Evolutionary conservation across 345 rosid species (phyloP).

Genomic region (Lepidium africanum): DNA sequence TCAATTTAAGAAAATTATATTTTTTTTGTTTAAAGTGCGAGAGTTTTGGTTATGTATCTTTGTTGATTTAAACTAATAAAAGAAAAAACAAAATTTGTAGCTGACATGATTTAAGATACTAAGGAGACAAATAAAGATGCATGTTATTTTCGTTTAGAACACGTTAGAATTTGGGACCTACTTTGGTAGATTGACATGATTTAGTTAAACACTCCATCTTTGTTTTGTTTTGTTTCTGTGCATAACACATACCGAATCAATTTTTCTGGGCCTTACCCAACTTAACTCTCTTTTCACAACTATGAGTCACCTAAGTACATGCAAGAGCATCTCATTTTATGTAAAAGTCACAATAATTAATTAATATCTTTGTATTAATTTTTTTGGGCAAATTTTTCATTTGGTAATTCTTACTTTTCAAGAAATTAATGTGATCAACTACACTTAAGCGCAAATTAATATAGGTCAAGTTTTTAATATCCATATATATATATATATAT

Average conservation of each 20-base stretch:
- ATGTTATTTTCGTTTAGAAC: background rate
- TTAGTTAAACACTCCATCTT: constrained; percentile 26
- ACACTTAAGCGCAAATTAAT: no score
- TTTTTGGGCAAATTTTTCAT: background rate
- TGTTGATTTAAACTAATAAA: no score
- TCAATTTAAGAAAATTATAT: no score
- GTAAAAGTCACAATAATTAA: background rate
- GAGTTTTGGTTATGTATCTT: no score
- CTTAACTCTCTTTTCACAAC: background rate
- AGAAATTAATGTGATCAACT: background rate
- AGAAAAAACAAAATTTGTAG: no score
- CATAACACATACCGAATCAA: constrained; percentile 5
- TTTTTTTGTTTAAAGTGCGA: no score
- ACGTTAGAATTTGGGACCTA: constrained; percentile 2
- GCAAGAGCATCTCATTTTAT: background rate
- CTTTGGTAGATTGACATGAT: constrained; percentile 3
- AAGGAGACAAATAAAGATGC: background rate
- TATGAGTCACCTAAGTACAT: background rate
- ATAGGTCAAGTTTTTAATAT: no score
- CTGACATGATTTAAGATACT: background rate
- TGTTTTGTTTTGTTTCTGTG: background rate
- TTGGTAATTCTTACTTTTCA: background rate
- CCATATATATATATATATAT: no score
- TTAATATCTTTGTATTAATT: background rate
- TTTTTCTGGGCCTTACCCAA: constrained; percentile 2